Evolutionary conservation across 2,329 filamentous ascomycete genomes (phyloP).

Genomic region (Blumeria graminis): DNA sequence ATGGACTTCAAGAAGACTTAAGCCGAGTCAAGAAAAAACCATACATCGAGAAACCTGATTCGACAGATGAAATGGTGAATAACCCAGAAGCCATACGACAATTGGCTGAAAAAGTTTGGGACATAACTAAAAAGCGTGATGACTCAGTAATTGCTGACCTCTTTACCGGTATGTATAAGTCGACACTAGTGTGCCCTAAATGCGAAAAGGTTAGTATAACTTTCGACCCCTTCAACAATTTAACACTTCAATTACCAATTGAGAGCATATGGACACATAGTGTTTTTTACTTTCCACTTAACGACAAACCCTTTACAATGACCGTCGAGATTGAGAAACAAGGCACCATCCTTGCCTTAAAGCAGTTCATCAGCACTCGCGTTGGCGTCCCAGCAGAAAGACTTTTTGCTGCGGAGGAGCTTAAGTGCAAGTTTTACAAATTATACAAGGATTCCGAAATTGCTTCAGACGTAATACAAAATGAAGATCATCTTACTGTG

Average conservation of each 20-base stretch:
- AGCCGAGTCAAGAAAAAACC: slow-evolving; percentile 90
- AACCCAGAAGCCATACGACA: slow-evolving; percentile 56
- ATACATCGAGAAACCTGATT: slow-evolving; percentile 93
- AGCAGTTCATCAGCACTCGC: slow-evolving; percentile 43
- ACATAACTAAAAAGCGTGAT: slow-evolving; percentile 76
- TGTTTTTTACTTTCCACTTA: slow-evolving; percentile 55
- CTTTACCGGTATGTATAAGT: slow-evolving; percentile 97
- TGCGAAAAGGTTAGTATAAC: slow-evolving; percentile 96
- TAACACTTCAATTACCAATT: slow-evolving; percentile 75
- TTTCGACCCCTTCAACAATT: slow-evolving; percentile 89
- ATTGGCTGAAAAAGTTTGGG: slow-evolving; percentile 74
- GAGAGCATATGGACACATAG: slow-evolving; percentile 57
- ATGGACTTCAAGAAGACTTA: slow-evolving; percentile 83
- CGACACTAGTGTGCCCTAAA: slow-evolving; percentile 72
- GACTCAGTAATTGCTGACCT: slow-evolving; percentile 89
- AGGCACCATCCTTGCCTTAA: slow-evolving; percentile 41
- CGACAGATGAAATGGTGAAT: slow-evolving; percentile 83
- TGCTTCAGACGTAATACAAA: slow-evolving; percentile 47
- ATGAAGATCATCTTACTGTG: slow-evolving; percentile 38
- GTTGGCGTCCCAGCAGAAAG: slow-evolving; percentile 38
- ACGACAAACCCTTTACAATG: slow-evolving; percentile 44
- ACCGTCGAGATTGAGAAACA: slow-evolving; percentile 63
- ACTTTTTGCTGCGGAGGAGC: slow-evolving; percentile 64
- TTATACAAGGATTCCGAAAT: slow-evolving; percentile 46
- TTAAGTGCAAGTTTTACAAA: slow-evolving; percentile 66